Conservation (phyloP, 345 rosid genomes). For the Lepidium africanum region DNA sequence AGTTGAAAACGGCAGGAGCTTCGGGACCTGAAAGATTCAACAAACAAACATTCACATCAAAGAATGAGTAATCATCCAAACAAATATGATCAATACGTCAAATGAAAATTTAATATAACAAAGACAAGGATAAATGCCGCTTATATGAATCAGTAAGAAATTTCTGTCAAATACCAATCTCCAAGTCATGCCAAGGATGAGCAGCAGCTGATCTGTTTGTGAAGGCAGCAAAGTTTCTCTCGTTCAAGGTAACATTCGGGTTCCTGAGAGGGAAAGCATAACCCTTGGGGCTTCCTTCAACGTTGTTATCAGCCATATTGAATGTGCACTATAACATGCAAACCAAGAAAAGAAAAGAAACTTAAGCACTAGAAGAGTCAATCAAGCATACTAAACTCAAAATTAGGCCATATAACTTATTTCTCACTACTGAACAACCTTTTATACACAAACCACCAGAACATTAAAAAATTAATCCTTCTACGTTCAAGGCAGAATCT, state of each 20-base stretch:
- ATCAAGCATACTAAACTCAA: background rate
- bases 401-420: background rate
- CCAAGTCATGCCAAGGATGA: conserved; percentile 96
- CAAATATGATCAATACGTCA: background rate
- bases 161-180: conserved; percentile 49
- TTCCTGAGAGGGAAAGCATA: conserved; percentile 26
- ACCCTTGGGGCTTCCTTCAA: conserved; percentile 24
- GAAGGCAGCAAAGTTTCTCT: conserved; percentile 76
- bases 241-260: conserved; percentile 45
- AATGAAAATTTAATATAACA: background rate
- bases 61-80: background rate
- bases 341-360: background rate
- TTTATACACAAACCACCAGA: background rate
- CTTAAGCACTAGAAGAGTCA: background rate
- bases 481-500: background rate
- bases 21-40: conserved; percentile 62
- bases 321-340: background rate
- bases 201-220: conserved; percentile 72
- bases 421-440: background rate
- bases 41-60: conserved; percentile 3
- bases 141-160: background rate
- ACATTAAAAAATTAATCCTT: background rate
- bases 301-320: conserved; percentile 44
- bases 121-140: background rate
- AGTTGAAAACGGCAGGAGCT: conserved; percentile 82